Conservation (phyloP, 1,139 yeast genomes). For the Blastobotrys apis region DNA sequence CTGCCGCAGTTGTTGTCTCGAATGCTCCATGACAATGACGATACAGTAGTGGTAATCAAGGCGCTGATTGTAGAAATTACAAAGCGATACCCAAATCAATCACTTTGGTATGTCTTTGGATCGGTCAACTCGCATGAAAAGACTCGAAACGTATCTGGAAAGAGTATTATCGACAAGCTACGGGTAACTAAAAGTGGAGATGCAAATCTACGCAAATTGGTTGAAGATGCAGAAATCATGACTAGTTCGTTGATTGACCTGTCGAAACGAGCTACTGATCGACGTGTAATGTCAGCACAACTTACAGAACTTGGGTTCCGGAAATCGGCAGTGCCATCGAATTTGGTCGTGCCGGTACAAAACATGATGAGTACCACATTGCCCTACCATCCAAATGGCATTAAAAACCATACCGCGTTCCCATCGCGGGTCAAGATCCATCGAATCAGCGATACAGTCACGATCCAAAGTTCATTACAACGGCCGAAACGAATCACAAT, state of each 20-base stretch:
- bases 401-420: constrained; percentile 49
- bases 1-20: constrained; percentile 83
- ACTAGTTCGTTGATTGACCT: constrained; percentile 31
- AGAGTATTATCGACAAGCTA: constrained; percentile 36
- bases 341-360: constrained; percentile 77
- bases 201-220: constrained; percentile 12
- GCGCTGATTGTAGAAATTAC: constrained; percentile 55
- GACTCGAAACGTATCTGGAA: constrained; percentile 53
- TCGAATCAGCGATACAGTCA: constrained; percentile 57
- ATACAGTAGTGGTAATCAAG: constrained; percentile 54
- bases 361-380: constrained; percentile 64
- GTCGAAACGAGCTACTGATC: constrained; percentile 7
- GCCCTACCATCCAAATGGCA: constrained; percentile 48
- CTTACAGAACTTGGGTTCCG: constrained; percentile 7
- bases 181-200: constrained; percentile 2
- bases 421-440: constrained; percentile 51
- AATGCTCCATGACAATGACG: constrained; percentile 57
- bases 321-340: constrained; percentile 47
- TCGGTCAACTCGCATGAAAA: constrained; percentile 64
- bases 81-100: constrained; percentile 68
- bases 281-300: neutral
- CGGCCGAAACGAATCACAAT: constrained; percentile 77
- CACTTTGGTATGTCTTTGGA: constrained; percentile 80
- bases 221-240: constrained; percentile 30
- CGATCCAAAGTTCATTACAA: constrained; percentile 75